Evolutionary conservation across 23 red algal genomes (phyloP).

Genomic region (Porphyridium purpureum): DNA sequence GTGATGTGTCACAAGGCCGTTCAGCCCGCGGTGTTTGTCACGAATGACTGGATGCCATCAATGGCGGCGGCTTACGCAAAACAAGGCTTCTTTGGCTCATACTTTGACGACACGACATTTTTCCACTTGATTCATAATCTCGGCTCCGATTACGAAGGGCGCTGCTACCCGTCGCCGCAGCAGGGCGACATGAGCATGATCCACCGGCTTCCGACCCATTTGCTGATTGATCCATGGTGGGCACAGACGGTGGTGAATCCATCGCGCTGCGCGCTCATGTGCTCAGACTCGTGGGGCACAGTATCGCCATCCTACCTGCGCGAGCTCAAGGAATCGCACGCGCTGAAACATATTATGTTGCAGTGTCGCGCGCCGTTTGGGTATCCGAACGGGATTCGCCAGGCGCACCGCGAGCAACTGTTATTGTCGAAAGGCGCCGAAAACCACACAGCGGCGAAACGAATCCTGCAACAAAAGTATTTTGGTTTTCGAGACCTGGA

Average conservation of each 20-base stretch:
- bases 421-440: slow-evolving; percentile 39
- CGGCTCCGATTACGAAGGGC: slow-evolving; percentile 87
- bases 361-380: slow-evolving; percentile 72
- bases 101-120: slow-evolving; percentile 86
- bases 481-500: slow-evolving; percentile 70
- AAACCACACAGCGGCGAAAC: slow-evolving; percentile 63
- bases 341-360: slow-evolving; percentile 54
- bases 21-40: slow-evolving; percentile 59
- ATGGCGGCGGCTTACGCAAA: slow-evolving; percentile 77
- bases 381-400: slow-evolving; percentile 87
- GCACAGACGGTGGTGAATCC: slow-evolving; percentile 66
- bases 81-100: slow-evolving; percentile 73
- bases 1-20: slow-evolving; percentile 77
- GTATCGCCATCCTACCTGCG: slow-evolving; percentile 81
- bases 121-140: slow-evolving; percentile 98
- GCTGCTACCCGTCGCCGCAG: slow-evolving; percentile 54
- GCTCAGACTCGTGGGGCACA: slow-evolving; percentile 86
- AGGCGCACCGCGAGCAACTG: slow-evolving; percentile 61
- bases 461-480: slow-evolving; percentile 68
- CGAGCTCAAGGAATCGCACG: slow-evolving; percentile 62
- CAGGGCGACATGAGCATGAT: slow-evolving; percentile 65
- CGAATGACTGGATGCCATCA: slow-evolving; percentile 89
- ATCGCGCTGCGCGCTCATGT: slow-evolving; percentile 65
- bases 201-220: slow-evolving; percentile 62
- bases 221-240: slow-evolving; percentile 81